Percentiles rank a stretch among this genome's conserved stretches.
phyloP scores from a whole-genome alignment of 257 asterid genomes.

The Penstemon davidsonii region DNA sequence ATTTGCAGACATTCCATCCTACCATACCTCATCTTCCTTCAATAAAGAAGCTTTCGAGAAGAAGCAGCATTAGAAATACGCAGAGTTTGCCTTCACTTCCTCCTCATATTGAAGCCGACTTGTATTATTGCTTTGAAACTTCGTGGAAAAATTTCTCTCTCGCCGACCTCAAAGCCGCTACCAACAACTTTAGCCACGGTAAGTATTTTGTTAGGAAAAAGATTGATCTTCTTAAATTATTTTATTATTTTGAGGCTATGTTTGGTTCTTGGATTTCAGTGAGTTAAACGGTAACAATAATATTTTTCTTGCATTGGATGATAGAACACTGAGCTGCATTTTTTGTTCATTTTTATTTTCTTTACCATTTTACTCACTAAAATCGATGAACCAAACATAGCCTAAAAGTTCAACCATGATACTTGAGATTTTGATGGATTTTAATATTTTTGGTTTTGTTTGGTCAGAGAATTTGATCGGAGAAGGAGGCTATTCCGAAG shows the following conservation, averaged over 20 bases:
- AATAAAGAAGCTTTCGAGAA: constrained; percentile 70
- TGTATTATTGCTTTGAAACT: constrained; percentile 68
- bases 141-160: constrained; percentile 86
- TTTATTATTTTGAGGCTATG: too few relatives aligned
- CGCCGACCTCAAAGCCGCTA: constrained; percentile 63
- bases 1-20: constrained; percentile 66
- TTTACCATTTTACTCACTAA: background rate
- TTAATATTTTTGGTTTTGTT: constrained; percentile 1
- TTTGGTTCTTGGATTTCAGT: too few relatives aligned
- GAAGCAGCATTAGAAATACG: constrained; percentile 40
- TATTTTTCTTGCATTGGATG: too few relatives aligned
- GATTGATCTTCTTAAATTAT: background rate
- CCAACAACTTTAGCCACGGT: constrained; percentile 73
- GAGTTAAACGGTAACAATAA: too few relatives aligned
- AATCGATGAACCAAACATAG: background rate
- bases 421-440: background rate
- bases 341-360: background rate
- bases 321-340: too few relatives aligned
- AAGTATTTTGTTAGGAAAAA: background rate
- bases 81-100: constrained; percentile 61
- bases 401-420: background rate
- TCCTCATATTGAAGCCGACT: constrained; percentile 55
- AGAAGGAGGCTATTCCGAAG: constrained; percentile 96
- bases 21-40: constrained; percentile 72
- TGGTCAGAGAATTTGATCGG: constrained; percentile 76